Evolutionary conservation across 2,329 filamentous ascomycete genomes (phyloP), one percentile per base, ranked within the genome.

Genomic region (Penicillium sp.): DNA sequence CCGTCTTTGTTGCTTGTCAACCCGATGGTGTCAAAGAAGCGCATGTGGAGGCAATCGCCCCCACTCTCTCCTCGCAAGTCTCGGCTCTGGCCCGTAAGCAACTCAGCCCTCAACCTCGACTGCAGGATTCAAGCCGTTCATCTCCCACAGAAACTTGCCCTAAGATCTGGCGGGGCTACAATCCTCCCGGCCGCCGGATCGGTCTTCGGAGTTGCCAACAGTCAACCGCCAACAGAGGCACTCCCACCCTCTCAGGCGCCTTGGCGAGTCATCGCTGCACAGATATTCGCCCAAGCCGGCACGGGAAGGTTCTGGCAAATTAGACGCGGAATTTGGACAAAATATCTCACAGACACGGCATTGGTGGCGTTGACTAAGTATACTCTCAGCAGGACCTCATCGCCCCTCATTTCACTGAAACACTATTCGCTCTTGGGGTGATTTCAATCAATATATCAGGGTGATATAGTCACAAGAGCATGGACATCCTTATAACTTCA

Each of bases 301-400:
- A 58, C 63, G 65, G 63, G 63, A 67, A 55, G 63, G 65, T 62
- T 67, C 61, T 58, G 60, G 54, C 65, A 58, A 64, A 64, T 64
- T 49, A 54, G 61, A 51, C 23, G 52, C 55, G 58, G 58, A 41
- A 47, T 50, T 44, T 41, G 61, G 48, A 11, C 56, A 49, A 44
- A 47, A 58, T 58, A 49, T 58, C 3, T 52, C 48, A 23, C 55
- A 55, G 30, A 38, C 44, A 46, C 35, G 50, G 50, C 50, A 29
- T 55, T 53, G 47, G 60, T 48, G 55, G 60, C 60, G 60, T 50
- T 55, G 35, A 38, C 38, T 29, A 31, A 17, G 53, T 26, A 26
- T 23, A 30, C 15, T 17, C 44, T 30, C 48, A 50, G 48, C 29
- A 30, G 17, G 15, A 19, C 48, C 48, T 23, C 13, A 50, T 31